Conservation (phyloP, 768 basidiomycete genomes). For the Pisolithus microcarpus region DNA sequence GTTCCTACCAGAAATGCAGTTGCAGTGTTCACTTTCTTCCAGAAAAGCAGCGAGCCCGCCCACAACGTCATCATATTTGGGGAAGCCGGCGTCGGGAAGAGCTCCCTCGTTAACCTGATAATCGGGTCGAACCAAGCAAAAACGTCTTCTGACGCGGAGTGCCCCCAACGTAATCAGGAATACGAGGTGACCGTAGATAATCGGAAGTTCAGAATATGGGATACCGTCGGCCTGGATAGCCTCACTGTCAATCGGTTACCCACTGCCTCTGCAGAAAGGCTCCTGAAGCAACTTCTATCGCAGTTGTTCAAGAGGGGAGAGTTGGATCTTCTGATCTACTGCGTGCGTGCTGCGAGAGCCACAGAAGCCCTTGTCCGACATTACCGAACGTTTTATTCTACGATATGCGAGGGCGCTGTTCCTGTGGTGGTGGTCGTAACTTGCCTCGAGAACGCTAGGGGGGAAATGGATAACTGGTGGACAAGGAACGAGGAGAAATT, state of each 20-base stretch:
- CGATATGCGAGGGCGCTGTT: constrained; percentile 22
- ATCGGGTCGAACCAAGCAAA: constrained; percentile 21
- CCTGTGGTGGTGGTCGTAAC: constrained; percentile 36
- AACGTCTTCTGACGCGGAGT: constrained; percentile 31
- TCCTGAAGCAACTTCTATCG: constrained; percentile 27
- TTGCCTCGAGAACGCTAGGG: constrained; percentile 29
- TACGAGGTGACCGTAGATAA: constrained; percentile 21
- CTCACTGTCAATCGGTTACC: constrained; percentile 18
- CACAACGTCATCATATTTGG: constrained; percentile 39
- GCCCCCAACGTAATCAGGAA: constrained; percentile 24
- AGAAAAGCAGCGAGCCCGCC: constrained; percentile 4
- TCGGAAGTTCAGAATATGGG: constrained; percentile 21
- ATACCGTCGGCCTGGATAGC: constrained; percentile 32
- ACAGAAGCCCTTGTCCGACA: constrained; percentile 32
- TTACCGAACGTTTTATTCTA: constrained; percentile 28
- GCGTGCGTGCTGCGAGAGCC: constrained; percentile 34
- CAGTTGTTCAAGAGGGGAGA: constrained; percentile 28
- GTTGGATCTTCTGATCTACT: constrained; percentile 34
- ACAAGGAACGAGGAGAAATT: constrained; percentile 17
- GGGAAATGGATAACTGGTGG: constrained; percentile 32
- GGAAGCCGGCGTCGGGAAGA: constrained; percentile 37
- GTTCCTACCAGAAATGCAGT: background rate
- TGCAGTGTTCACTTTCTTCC: constrained; percentile 1
- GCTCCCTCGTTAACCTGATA: constrained; percentile 38
- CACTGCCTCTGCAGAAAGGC: constrained; percentile 17